phyloP scores from a whole-genome alignment of 1,284 basidiomycete genomes.

The Rhodotorula sp. region DNA sequence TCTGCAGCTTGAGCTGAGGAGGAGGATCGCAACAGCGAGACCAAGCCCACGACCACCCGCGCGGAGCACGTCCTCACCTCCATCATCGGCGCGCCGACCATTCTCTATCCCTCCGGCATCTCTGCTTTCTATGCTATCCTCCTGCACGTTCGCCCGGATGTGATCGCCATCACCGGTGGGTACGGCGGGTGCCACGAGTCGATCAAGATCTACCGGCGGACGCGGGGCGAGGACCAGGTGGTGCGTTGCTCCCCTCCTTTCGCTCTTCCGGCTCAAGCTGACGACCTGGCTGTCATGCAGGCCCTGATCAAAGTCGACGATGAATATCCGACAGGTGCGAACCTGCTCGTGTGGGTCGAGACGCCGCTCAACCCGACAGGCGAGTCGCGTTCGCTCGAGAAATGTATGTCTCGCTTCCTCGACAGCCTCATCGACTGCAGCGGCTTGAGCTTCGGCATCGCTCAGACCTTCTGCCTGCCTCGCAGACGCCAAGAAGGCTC shows the following conservation, averaged over 20 bases:
- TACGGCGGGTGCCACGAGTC: slow-evolving; percentile 76
- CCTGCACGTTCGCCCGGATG: slow-evolving; percentile 69
- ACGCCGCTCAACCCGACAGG: slow-evolving; percentile 87
- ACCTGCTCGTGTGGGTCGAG: slow-evolving; percentile 76
- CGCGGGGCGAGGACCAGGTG: slow-evolving; percentile 41
- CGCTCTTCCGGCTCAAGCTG: background rate
- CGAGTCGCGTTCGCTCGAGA: slow-evolving; percentile 72
- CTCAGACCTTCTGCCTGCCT: background rate
- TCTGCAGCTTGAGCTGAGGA: background rate
- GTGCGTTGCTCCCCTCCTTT: slow-evolving; percentile 10
- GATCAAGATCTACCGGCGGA: slow-evolving; percentile 59
- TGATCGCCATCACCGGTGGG: slow-evolving; percentile 74
- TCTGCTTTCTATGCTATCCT: slow-evolving; percentile 57
- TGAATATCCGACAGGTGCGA: slow-evolving; percentile 64
- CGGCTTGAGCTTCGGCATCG: no score
- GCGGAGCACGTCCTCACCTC: slow-evolving; percentile 35
- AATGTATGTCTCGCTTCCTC: slow-evolving; percentile 56
- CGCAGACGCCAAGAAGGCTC: slow-evolving; percentile 57
- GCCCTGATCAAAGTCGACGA: slow-evolving; percentile 60
- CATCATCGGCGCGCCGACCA: slow-evolving; percentile 60
- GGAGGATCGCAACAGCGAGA: slow-evolving; percentile 10
- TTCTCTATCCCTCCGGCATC: slow-evolving; percentile 61
- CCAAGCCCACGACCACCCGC: slow-evolving; percentile 26
- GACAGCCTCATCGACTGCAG: no score
- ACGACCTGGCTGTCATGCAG: background rate